Evolutionary conservation across 1,284 basidiomycete genomes (phyloP), one percentile per base, ranked within the genome.

Genomic region (Moesziomyces globuligerus): DNA sequence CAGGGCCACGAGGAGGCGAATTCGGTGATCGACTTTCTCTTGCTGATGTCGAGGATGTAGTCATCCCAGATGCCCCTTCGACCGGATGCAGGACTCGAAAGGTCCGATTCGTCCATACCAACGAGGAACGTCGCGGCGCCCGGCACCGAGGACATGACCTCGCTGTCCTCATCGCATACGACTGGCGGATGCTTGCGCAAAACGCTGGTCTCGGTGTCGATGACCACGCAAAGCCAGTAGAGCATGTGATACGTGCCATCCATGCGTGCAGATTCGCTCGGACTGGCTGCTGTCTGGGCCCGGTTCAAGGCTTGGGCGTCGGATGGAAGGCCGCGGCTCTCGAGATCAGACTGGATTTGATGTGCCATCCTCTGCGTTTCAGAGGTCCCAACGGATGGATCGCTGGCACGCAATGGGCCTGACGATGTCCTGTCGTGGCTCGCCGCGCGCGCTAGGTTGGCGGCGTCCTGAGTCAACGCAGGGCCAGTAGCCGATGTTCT

Each of bases 161-260:
- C 50, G 41, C 36, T 48, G 46, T 60, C 57, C 23, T 60, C 57
- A 34, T 60, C 57, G 46, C 49, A 52, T 0, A 60, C 50, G 6
- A 60, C 57, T 6, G 57, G 57, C 3, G 57, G 57, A 20, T 60
- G 28, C 28, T 60, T 53, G 28, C 50, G 49, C 7, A 60, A 36
- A 17, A 60, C 57, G 38, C 49, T 52, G 5, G 57, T 60, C 21
- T 60, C 57, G 26, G 50, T 53, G 24, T 60, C 57, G 41, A 60
- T 60, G 23, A 60, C 47, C 1, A 60, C 50, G 23, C 50, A 48
- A 8, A 60, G 46, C 57, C 57, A 60, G 41, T 48, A 60, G 25
- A 60, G 45, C 57, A 60, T 60, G 46, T 60, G 57, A n/a, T 60
- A 60, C 3, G 57, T 60, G 18, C 49, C 50, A 20, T 60, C 57